These are phyloP conservation scores for Zelonia costaricensis DNA, from an alignment of 208 protist genomes.

Conservation along the genomic window DNA sequence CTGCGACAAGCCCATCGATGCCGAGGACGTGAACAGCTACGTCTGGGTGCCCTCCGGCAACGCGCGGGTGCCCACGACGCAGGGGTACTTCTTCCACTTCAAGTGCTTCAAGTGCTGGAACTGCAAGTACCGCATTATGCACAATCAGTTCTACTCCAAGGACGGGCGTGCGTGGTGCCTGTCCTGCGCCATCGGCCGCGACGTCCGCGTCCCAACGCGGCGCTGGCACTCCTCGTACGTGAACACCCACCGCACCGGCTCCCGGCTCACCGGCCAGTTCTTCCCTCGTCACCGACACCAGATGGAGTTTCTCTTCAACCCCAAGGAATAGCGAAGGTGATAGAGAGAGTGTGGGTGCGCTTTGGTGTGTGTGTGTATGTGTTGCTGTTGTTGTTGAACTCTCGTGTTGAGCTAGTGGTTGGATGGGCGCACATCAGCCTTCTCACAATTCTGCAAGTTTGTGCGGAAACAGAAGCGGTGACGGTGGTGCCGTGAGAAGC, in stretches of 20 bases:
- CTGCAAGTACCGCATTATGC: constrained; percentile 84
- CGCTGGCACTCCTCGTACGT: constrained; percentile 92
- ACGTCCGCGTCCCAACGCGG: constrained; percentile 79
- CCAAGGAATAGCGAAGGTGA: constrained; percentile 73
- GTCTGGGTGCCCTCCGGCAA: constrained; percentile 90
- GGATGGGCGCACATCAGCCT: too few relatives aligned
- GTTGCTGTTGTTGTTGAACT: constrained; percentile 1
- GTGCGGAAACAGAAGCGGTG: too few relatives aligned
- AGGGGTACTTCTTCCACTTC: constrained; percentile 92
- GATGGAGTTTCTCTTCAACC: constrained; percentile 89
- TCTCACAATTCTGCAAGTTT: too few relatives aligned
- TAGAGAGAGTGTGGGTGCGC: not conserved
- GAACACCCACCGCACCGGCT: constrained; percentile 88
- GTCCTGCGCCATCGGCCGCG: constrained; percentile 79
- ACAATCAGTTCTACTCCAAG: constrained; percentile 93
- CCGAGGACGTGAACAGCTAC: constrained; percentile 76
- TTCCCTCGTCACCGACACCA: constrained; percentile 87
- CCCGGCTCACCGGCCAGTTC: constrained; percentile 78
- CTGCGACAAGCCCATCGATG: constrained; percentile 72
- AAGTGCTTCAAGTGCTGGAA: constrained; percentile 91
- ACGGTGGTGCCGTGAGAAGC: too few relatives aligned
- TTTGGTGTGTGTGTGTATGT: not conserved
- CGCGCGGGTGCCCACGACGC: constrained; percentile 73
- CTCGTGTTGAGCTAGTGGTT: too few relatives aligned
- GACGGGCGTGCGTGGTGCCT: constrained; percentile 85